These are phyloP conservation scores for Haplosporangium sp. DNA, from an alignment of 371 early-diverging fungal species.

Conservation along the genomic window DNA sequence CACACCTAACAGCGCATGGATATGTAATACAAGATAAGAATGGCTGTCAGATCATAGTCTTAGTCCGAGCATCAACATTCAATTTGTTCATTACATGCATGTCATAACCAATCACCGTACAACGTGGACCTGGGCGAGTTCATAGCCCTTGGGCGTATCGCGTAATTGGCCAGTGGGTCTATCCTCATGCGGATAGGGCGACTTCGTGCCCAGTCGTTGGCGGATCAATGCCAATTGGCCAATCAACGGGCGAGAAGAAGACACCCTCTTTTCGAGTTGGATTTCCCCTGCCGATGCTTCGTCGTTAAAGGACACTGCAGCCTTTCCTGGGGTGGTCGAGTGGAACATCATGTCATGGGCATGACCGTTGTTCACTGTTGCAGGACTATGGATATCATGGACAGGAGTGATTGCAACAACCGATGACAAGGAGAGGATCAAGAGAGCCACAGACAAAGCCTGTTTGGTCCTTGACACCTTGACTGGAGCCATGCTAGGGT, in stretches of 20 bases:
- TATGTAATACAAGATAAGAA: background rate
- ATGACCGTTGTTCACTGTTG: background rate
- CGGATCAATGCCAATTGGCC: conserved; percentile 23
- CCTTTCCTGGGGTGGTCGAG: too few species aligned
- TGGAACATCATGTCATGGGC: too few species aligned
- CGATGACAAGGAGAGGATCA: background rate
- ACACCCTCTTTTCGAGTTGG: background rate
- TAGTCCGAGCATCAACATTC: background rate
- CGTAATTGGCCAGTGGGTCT: conserved; percentile 16
- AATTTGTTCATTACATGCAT: background rate
- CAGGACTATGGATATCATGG: background rate
- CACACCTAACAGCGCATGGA: conserved; percentile 9
- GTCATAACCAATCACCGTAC: background rate
- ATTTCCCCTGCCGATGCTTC: background rate
- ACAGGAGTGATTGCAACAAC: background rate
- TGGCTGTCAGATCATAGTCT: background rate
- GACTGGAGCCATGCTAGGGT: background rate
- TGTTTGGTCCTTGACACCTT: background rate
- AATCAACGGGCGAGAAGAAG: background rate
- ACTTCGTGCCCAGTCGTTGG: conserved; percentile 35
- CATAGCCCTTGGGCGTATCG: conserved; percentile 41
- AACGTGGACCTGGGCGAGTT: conserved; percentile 35
- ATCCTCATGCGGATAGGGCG: conserved; percentile 46
- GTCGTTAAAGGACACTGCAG: too few species aligned
- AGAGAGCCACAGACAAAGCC: background rate